These are phyloP conservation scores for Parathielavia hyrcaniae DNA, from an alignment of 495 filamentous ascomycete species.

Conservation along the genomic window DNA sequence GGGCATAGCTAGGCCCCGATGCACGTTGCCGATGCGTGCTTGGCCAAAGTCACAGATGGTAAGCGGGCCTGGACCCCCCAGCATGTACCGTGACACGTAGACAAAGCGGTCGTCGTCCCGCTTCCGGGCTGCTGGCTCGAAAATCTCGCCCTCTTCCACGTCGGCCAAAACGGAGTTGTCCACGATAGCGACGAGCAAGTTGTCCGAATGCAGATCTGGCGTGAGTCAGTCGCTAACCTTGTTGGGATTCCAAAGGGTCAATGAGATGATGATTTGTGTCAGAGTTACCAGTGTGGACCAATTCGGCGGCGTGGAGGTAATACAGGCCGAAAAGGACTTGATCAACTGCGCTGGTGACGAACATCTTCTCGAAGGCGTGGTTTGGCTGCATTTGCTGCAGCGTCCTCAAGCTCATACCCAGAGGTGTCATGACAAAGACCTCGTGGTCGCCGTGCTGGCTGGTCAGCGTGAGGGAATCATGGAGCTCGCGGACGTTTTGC, in stretches of 20 bases:
- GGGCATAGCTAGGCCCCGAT: not conserved
- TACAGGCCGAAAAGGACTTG: conserved; percentile 2
- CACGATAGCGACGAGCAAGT: not conserved
- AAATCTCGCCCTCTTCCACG: conserved; percentile 1
- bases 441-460: conserved; percentile 1
- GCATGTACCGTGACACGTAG: conserved; percentile 5
- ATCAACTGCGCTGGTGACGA: not conserved
- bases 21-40: not conserved
- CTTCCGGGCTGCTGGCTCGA: not conserved
- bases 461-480: not conserved
- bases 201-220: conserved; percentile 4
- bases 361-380: not conserved
- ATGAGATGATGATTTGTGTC: not conserved
- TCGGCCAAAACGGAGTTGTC: not conserved
- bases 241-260: not conserved
- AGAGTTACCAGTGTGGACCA: conserved; percentile 2
- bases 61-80: not conserved
- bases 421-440: not conserved
- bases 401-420: not conserved
- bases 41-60: conserved; percentile 4
- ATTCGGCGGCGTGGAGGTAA: not conserved
- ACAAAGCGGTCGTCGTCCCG: not conserved
- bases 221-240: not conserved
- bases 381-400: not conserved
- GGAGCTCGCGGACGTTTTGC: not conserved